A percentile compares a stretch with the other conserved stretches of the same genome.
phyloP scores from a whole-genome alignment of 1,284 basidiomycete species.

The Malassezia pachydermatis region DNA sequence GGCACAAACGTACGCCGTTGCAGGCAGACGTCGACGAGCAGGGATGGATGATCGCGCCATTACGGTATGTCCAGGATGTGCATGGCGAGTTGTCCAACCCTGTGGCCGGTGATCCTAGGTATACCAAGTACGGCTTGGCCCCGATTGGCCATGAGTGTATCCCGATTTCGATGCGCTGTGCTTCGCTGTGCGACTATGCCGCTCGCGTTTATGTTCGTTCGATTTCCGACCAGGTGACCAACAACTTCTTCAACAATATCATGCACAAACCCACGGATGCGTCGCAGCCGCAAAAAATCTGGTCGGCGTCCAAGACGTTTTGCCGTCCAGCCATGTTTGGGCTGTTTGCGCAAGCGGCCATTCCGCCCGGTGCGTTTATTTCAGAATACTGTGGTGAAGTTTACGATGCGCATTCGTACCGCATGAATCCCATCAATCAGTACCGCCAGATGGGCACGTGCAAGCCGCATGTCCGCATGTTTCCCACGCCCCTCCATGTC shows the following conservation, averaged over 20 bases:
- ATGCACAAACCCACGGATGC: slow-evolving; percentile 24
- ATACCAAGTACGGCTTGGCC: too few relatives aligned
- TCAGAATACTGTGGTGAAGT: slow-evolving; percentile 47
- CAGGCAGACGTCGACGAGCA: background rate
- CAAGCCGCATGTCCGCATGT: slow-evolving; percentile 64
- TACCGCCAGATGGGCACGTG: slow-evolving; percentile 52
- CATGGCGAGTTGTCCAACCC: background rate
- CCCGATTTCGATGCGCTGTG: slow-evolving; percentile 27
- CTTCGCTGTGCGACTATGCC: slow-evolving; percentile 21
- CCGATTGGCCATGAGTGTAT: slow-evolving; percentile 35
- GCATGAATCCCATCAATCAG: slow-evolving; percentile 53
- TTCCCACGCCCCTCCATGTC: slow-evolving; percentile 69
- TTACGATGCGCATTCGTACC: slow-evolving; percentile 44
- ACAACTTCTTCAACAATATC: slow-evolving; percentile 37
- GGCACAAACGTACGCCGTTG: background rate
- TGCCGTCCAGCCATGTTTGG: slow-evolving; percentile 49
- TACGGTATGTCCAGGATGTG: background rate
- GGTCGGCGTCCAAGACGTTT: slow-evolving; percentile 50
- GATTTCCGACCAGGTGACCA: slow-evolving; percentile 40
- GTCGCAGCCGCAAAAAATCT: slow-evolving; percentile 32
- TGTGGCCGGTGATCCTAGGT: too few relatives aligned
- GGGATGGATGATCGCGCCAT: background rate
- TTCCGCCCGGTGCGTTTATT: slow-evolving; percentile 49
- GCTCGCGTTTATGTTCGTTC: slow-evolving; percentile 32
- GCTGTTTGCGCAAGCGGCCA: slow-evolving; percentile 47